Percentiles rank a stretch among this genome's conserved stretches.
These are phyloP conservation scores for Petunia hybrid DNA, from an alignment of 305 asterid genomes.

Conservation along the genomic window DNA sequence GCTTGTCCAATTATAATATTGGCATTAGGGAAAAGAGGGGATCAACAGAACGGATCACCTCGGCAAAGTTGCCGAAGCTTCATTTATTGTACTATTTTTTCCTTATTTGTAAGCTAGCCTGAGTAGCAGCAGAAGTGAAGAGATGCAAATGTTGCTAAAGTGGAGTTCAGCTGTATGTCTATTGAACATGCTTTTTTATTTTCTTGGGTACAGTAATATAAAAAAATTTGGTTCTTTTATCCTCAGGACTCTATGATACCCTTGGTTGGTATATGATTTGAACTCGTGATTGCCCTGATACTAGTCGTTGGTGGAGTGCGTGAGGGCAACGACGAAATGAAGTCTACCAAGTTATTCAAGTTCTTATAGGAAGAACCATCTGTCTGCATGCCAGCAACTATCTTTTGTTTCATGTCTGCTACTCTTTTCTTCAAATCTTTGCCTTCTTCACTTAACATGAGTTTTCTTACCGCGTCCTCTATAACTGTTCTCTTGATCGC, in stretches of 20 bases:
- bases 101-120: no score
- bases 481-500: background rate
- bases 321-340: slow-evolving; percentile 18
- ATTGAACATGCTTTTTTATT: no score
- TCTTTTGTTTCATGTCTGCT: slow-evolving; percentile 15
- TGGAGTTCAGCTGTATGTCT: no score
- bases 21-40: slow-evolving; percentile 57
- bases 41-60: slow-evolving; percentile 37
- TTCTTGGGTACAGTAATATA: no score
- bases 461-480: slow-evolving; percentile 25
- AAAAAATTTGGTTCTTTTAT: no score
- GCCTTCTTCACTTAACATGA: slow-evolving; percentile 24
- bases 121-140: no score
- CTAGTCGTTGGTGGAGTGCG: background rate
- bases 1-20: slow-evolving; percentile 30
- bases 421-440: slow-evolving; percentile 24
- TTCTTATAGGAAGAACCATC: slow-evolving; percentile 19
- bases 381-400: background rate
- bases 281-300: background rate
- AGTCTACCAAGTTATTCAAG: slow-evolving; percentile 26
- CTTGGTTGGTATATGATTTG: background rate
- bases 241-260: background rate
- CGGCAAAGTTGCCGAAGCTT: slow-evolving; percentile 54
- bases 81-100: no score
- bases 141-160: no score